These are phyloP conservation scores for Purpureocillium takamizusanense DNA, from an alignment of 2,329 filamentous ascomycete genomes.

Conservation along the genomic window DNA sequence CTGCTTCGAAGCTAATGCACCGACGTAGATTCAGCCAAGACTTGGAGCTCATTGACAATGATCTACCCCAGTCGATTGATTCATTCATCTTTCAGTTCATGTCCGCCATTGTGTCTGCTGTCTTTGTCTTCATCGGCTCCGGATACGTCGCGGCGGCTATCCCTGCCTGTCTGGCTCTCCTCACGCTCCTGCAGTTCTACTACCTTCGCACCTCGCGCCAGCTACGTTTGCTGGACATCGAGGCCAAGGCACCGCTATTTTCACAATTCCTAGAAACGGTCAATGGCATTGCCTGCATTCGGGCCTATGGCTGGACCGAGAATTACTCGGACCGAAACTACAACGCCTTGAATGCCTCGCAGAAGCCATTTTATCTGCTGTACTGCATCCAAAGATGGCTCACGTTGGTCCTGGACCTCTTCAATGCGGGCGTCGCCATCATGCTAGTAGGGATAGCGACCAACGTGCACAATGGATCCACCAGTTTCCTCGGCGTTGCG, in stretches of 20 bases:
- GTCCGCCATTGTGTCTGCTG: conserved; percentile 15
- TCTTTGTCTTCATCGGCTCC: conserved; percentile 35
- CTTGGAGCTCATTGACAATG: conserved; percentile 26
- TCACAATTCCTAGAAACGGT: conserved; percentile 18
- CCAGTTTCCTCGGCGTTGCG: conserved; percentile 17
- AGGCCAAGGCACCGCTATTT: conserved; percentile 19
- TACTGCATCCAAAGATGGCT: conserved; percentile 41
- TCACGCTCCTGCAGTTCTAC: conserved; percentile 18
- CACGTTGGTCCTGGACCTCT: conserved; percentile 35
- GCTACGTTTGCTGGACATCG: conserved; percentile 19
- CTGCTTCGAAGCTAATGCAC: background rate
- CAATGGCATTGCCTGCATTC: conserved; percentile 16
- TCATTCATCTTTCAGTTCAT: conserved; percentile 14
- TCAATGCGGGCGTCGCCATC: conserved; percentile 34
- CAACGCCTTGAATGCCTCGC: conserved; percentile 21
- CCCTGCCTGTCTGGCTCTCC: conserved; percentile 22
- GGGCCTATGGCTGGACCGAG: conserved; percentile 23
- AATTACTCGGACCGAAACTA: conserved; percentile 10
- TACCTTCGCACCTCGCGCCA: conserved; percentile 23
- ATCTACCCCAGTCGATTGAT: conserved; percentile 21
- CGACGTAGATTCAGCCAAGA: conserved; percentile 27
- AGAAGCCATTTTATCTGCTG: conserved; percentile 29
- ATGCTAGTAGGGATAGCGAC: conserved; percentile 35
- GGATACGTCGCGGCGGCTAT: conserved; percentile 35
- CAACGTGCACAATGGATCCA: conserved; percentile 16